phyloP scores from a whole-genome alignment of 441 rosid genomes.

The Syzygium syzygioides region DNA sequence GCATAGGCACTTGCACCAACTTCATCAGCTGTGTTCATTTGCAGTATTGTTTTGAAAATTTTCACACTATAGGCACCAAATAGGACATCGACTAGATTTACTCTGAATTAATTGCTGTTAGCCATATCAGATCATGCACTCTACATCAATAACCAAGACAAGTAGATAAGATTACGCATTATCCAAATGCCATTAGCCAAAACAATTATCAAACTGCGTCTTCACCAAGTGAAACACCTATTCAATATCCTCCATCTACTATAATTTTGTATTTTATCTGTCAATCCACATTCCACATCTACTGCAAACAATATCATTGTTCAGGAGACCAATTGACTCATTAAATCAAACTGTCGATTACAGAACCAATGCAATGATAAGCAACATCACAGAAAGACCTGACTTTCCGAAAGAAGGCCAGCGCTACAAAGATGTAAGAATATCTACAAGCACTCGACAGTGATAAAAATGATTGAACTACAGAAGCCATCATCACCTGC shows the following conservation, averaged over 20 bases:
- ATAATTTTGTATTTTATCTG: not conserved
- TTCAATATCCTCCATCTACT: not conserved
- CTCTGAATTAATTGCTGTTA: not conserved
- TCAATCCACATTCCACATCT: not conserved
- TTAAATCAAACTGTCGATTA: not conserved
- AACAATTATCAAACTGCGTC: not conserved
- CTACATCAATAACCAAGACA: not conserved
- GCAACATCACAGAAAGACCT: not conserved
- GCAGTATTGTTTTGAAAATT: not conserved
- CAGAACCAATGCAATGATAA: not conserved
- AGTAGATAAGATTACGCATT: not conserved
- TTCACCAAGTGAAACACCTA: not conserved
- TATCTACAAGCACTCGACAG: not conserved
- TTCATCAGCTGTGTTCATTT: not conserved
- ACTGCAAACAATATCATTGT: not conserved
- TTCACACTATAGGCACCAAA: not conserved
- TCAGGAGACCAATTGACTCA: not conserved
- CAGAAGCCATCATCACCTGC: constrained; percentile 29
- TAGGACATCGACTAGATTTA: not conserved
- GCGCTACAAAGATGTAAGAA: not conserved
- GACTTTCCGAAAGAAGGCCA: not conserved
- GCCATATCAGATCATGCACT: not conserved
- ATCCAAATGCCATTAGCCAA: not conserved
- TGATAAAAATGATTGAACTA: not conserved
- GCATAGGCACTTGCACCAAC: not conserved